Base-by-base conservation (phyloP, 1,139 yeast genomes). In the Nematodospora anomalae region DNA sequence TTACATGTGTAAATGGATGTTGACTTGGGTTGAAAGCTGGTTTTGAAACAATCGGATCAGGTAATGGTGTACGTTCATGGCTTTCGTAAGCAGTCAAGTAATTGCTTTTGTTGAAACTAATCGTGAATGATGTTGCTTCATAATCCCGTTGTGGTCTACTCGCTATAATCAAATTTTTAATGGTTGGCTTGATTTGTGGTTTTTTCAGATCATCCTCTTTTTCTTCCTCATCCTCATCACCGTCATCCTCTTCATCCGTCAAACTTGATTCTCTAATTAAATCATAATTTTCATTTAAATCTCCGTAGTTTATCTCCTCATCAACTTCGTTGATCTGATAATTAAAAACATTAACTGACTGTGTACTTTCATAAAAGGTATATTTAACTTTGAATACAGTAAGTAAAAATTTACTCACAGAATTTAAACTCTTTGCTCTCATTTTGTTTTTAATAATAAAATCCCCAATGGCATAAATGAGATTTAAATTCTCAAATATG, bases 381-480 rank as follows among this genome's bases (percentile, higher is more conserved):
- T 57, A 52, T 41, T 57, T 52, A 14, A 64, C 52, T 22, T 52
- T 47, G 42, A 70, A 67, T 25, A 60, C 48, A 14, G 50, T 55
- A 24, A 61, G 49, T 23, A 64, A 44, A 14, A 59, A 55, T 32
- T 49, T 50, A 31, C 37, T 45, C 31, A 49, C 42, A 10, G 38
- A 35, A 14, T 34, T 35, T 12, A 40, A 41, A 24, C 43, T 35
- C 15, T 43, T 43, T 9, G 26, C 25, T 11, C 28, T 38, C 33
- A 50, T 52, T 42, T 55, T 60, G 36, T 52, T 47, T 38, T 56
- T 53, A 20, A 64, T 50, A 6, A 64, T 50, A 40, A 58, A 58
- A 35, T 67, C 74, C 1, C 74, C 76, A 33, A 70, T 67, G 4
- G 75, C 71, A 49, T 58, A 69, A 8, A 69, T 51, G 30, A 69